Percentiles rank a stretch among this genome's conserved stretches.
phyloP scores from a whole-genome alignment of 345 rosid species.

The Anastatica hierochuntica region DNA sequence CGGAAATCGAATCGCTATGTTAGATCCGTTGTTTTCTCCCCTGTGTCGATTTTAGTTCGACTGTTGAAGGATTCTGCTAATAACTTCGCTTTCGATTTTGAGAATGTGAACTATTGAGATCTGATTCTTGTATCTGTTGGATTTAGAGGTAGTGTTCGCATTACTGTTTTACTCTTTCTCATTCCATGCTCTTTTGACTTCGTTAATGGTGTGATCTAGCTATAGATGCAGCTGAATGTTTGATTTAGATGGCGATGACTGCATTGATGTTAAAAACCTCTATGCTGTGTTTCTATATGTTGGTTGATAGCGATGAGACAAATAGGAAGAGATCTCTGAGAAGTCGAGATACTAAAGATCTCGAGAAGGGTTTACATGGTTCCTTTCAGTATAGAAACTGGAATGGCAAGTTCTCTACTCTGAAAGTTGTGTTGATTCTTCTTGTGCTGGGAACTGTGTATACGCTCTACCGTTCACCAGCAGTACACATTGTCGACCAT shows the following conservation, averaged over 20 bases:
- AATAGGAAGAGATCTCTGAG: conserved; percentile 43
- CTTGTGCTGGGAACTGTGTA: conserved; percentile 52
- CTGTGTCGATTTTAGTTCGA: not conserved
- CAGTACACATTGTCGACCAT: conserved; percentile 49
- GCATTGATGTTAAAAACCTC: not conserved
- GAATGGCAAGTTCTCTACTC: conserved; percentile 44
- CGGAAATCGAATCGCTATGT: conserved; percentile 1
- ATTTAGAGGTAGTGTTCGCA: not conserved
- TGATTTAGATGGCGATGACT: no score
- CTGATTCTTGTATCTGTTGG: not conserved
- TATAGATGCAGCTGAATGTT: no score
- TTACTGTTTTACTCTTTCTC: no score
- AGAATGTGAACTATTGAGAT: not conserved
- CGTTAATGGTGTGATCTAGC: not conserved
- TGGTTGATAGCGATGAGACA: conserved; percentile 40
- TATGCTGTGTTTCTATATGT: not conserved
- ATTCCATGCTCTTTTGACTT: not conserved
- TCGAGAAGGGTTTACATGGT: conserved; percentile 47
- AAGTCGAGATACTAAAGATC: conserved; percentile 43
- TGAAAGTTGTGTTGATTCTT: conserved; percentile 44
- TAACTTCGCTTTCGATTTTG: not conserved
- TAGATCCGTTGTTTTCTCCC: no score
- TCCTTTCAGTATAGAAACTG: conserved; percentile 52
- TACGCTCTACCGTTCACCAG: conserved; percentile 53
- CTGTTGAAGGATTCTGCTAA: not conserved